Evolutionary conservation across 1,284 basidiomycete genomes (phyloP).

Genomic region (Tetrapyrgos nigripes): DNA sequence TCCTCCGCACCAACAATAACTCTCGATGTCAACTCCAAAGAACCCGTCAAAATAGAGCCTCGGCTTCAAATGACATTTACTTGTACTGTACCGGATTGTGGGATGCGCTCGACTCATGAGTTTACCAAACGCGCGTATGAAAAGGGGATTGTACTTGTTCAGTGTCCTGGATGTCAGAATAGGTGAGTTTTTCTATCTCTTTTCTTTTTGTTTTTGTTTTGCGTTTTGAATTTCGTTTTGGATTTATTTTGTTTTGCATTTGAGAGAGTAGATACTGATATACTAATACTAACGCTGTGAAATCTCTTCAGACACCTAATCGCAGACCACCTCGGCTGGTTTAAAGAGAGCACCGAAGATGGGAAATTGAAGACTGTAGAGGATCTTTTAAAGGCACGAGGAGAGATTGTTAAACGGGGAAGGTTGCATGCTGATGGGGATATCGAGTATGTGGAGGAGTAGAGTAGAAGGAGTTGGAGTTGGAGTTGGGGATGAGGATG

Average conservation of each 20-base stretch:
- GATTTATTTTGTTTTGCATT: slow-evolving; percentile 8
- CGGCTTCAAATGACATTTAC: slow-evolving; percentile 84
- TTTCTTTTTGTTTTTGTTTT: slow-evolving; percentile 4
- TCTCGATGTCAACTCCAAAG: slow-evolving; percentile 25
- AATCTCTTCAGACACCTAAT: slow-evolving; percentile 77
- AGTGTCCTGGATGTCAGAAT: slow-evolving; percentile 92
- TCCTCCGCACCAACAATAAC: slow-evolving; percentile 20
- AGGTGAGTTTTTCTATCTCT: slow-evolving; percentile 54
- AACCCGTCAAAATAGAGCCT: slow-evolving; percentile 51
- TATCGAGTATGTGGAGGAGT: slow-evolving; percentile 44
- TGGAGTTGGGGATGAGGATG: not conserved
- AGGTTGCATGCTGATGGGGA: slow-evolving; percentile 43
- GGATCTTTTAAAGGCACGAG: slow-evolving; percentile 78
- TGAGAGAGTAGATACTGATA: not conserved
- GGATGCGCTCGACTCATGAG: slow-evolving; percentile 86
- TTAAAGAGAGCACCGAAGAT: slow-evolving; percentile 79
- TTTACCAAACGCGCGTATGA: slow-evolving; percentile 89
- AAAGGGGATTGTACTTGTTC: slow-evolving; percentile 89
- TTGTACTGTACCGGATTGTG: slow-evolving; percentile 83
- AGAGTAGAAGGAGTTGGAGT: not conserved
- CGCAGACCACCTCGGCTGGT: slow-evolving; percentile 94
- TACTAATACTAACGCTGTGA: not conserved
- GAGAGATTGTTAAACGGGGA: slow-evolving; percentile 77
- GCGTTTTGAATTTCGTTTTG: too few relatives aligned
- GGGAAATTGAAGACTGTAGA: slow-evolving; percentile 82